These are phyloP conservation scores for Pseudoscleropodium purum DNA, from an alignment of 225 moss, liverwort and hornwort genomes.

Conservation along the genomic window DNA sequence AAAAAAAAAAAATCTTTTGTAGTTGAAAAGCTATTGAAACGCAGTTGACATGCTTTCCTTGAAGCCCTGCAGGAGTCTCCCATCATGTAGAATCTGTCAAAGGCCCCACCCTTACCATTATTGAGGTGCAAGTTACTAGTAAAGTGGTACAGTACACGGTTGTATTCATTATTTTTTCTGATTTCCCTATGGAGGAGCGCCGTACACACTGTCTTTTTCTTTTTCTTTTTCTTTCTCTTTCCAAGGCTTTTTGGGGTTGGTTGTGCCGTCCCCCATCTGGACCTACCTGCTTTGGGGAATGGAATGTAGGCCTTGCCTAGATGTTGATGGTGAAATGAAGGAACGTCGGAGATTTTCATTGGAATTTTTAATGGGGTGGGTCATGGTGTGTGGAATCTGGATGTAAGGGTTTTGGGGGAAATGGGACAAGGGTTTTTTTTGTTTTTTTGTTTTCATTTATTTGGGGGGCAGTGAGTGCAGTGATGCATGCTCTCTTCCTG, in stretches of 20 bases:
- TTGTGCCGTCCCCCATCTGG: background rate
- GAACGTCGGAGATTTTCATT: background rate
- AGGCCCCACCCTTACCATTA: background rate
- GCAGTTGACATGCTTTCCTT: background rate
- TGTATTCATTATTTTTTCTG: background rate
- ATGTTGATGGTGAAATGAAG: background rate
- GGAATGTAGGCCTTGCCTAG: rapidly evolving
- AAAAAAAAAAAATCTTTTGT: background rate
- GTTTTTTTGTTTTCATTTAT: background rate
- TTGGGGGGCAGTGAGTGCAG: background rate
- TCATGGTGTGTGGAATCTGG: background rate
- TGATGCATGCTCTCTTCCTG: background rate
- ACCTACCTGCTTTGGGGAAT: background rate
- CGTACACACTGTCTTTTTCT: background rate
- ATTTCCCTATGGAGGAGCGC: background rate
- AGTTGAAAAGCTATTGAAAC: background rate
- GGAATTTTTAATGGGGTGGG: background rate
- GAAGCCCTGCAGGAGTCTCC: background rate
- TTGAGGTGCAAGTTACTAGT: background rate
- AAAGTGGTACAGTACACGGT: background rate
- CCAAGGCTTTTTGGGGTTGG: background rate
- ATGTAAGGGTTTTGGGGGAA: background rate
- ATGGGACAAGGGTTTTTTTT: background rate
- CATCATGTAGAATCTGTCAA: background rate
- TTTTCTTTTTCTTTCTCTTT: background rate